A percentile compares a stretch with the other conserved stretches of the same genome.
These are phyloP conservation scores for Skeletonema grethae DNA, from an alignment of 108 stramenopile species.

Conservation along the genomic window DNA sequence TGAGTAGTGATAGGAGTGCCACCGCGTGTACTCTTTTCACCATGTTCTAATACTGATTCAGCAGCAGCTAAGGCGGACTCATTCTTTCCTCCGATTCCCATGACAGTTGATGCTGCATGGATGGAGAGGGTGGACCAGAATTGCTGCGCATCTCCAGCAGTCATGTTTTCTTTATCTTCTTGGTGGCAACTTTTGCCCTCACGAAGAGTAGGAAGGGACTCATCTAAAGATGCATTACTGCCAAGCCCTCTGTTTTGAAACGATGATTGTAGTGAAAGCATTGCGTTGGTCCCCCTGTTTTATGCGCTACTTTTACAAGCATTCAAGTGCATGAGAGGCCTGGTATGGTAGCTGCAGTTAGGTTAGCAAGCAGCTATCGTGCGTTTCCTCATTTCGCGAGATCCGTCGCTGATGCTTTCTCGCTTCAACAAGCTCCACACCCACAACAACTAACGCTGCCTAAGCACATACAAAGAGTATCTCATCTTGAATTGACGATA, in stretches of 20 bases:
- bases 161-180: not conserved
- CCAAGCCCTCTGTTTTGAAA: not conserved
- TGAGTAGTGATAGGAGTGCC: not conserved
- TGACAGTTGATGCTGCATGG: not conserved
- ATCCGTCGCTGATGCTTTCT: too few relatives aligned
- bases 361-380: too few relatives aligned
- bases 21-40: not conserved
- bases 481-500: too few relatives aligned
- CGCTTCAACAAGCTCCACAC: too few relatives aligned
- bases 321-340: too few relatives aligned
- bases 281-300: too few relatives aligned
- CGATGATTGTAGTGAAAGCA: too few relatives aligned
- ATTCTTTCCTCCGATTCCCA: not conserved
- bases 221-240: not conserved
- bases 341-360: too few relatives aligned
- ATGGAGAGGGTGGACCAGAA: slow-evolving; percentile 4
- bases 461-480: too few relatives aligned
- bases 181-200: not conserved
- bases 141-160: not conserved
- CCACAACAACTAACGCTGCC: too few relatives aligned
- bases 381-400: too few relatives aligned
- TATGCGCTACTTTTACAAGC: too few relatives aligned
- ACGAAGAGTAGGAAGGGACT: not conserved
- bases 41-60: not conserved
- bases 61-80: not conserved